Conservation (phyloP, 441 rosid genomes). For the Adansonia madagascariensis region DNA sequence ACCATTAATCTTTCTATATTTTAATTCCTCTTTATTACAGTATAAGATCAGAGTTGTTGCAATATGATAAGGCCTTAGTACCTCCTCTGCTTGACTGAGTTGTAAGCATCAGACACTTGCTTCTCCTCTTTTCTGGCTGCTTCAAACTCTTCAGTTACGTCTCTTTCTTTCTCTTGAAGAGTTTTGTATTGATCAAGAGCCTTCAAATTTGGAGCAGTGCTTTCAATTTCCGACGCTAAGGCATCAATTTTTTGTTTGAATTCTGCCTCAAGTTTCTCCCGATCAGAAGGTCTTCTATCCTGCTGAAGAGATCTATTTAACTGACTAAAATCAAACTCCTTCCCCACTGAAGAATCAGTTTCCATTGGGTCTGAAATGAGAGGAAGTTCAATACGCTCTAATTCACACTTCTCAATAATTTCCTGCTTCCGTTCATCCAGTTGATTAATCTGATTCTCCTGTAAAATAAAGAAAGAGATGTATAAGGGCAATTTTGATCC, state of each 20-base stretch:
- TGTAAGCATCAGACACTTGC: constrained; percentile 80
- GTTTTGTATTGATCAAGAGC: constrained; percentile 94
- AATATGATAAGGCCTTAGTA: constrained; percentile 29
- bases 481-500: constrained; percentile 25
- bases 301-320: constrained; percentile 76
- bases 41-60: neutral
- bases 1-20: neutral
- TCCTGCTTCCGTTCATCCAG: constrained; percentile 72
- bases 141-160: constrained; percentile 79
- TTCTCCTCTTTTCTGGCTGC: constrained; percentile 85
- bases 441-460: constrained; percentile 84
- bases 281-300: constrained; percentile 70
- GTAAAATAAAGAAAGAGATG: constrained; percentile 38
- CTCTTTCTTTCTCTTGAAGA: constrained; percentile 80
- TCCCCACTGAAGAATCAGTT: constrained; percentile 60
- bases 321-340: constrained; percentile 76
- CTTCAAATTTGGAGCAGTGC: constrained; percentile 93
- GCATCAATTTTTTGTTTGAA: constrained; percentile 84
- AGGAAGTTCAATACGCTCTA: constrained; percentile 81
- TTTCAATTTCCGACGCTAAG: constrained; percentile 71
- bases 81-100: constrained; percentile 83
- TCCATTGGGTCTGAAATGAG: constrained; percentile 74
- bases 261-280: constrained; percentile 77
- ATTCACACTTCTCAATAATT: constrained; percentile 77
- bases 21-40: neutral